Base-by-base conservation (phyloP, 2,329 filamentous ascomycete species). In the Colletotrichum liriopes region DNA sequence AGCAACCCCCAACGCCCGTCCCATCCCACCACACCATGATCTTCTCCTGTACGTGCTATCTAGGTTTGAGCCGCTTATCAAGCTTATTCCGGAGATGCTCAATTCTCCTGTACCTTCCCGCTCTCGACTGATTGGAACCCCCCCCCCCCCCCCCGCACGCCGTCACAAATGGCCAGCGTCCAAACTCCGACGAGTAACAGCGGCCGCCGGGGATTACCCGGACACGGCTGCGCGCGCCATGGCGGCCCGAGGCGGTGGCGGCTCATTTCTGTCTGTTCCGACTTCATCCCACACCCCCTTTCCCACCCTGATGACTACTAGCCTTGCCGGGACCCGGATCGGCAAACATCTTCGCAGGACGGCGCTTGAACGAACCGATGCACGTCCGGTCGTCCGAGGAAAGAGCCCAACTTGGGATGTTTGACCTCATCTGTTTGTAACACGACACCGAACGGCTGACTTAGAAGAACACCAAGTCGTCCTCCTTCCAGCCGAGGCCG, bases 391-490 rank as follows among this genome's bases (percentile, higher is more conserved):
- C 54, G 18, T 39, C 35, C 20, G n/a, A 39, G n/a, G 20, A 23
- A 45, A 37, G 35, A 49, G 39, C 26, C 26, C 26, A 7, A 2
- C 56, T 45, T 32, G 8, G 32, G 54, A 23, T 26, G 54, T 23
- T 23, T 56, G 35, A 23, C 2, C 54, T 26, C 37, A 41, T 29
- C 55, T 58, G 12, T 18, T 41, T n/a, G 35, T 6, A 23, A 26
- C 41, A 3, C n/a, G n/a, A 39, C 26, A 56, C 35, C 8, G 20
- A 41, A 20, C 54, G 14, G 12, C 20, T 8, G 37, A 23, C 73
- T 77, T 81, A 96, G 78, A 96, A 97, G 81, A 96, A 94, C 75
- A 95, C 79, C 75, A 96, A 77, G 79, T 95, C 90, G 18, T 91
- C 88, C 73, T 94, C 91, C 11, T 80, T 84, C 93, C 94, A 97